Evolutionary conservation across 306 rosid genomes (phyloP), one percentile per base, ranked within the genome.

Genomic region (Cucurbita moschata): DNA sequence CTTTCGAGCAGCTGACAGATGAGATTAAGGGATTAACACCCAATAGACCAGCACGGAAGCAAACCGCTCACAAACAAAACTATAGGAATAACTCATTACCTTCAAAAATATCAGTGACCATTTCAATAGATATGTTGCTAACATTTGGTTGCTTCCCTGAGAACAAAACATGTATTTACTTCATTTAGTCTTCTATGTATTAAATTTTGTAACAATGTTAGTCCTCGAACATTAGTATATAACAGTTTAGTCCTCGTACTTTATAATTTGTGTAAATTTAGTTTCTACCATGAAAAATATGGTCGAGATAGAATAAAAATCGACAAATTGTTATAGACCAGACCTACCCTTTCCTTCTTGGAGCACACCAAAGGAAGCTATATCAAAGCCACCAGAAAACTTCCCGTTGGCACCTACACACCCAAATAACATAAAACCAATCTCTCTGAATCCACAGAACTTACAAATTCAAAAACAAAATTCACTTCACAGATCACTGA

Each of bases 381-480:
- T 90, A 66, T 94, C 98, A 82, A 94, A 94, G 35, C 98, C 98
- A 74, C 98, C 98, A 19, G 98, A 93, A 85, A 93, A 93, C 72
- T 76, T 90, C 21, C 97, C 92, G 76, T 80, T 90, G 4, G 94
- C 97, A 80, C 98, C 98, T 93, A 50, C 59, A 50, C 59, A 69
- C 15, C 47, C 58, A 70, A 30, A 23, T 16, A 50, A 50, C 9
- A 68, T 12, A 37, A 70, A 70, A 8, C 1, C 1, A 42, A n/a
- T 4, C 61, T 2, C 26, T n/a, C 57, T 8, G 5, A 56, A 47
- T 3, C 4, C 16, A 60, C 10, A 61, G 10, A 64, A 64, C 2
- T 40, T 23, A 18, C 1, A 10, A 58, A 75, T 52, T 12, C 71
- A 37, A 3, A 75, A 71, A 46, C 8, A 13, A 37, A 75, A 68